Evolutionary conservation across 2,329 filamentous ascomycete species (phyloP).

Genomic region (Zymoseptoria pseudotritici): DNA sequence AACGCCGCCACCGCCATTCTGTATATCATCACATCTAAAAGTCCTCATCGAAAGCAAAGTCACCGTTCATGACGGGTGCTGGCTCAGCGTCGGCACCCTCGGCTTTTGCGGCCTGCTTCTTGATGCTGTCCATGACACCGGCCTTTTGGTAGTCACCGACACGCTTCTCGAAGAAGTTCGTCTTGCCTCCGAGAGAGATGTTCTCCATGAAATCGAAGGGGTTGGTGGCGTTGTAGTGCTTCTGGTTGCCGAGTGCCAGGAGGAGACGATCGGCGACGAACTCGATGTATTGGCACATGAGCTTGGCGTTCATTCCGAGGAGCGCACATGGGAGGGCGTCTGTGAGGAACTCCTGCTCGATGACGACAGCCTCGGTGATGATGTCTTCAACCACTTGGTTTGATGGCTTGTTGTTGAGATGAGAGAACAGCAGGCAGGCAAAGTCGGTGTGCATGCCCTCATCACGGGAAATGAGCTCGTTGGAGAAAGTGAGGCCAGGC

Average conservation of each 20-base stretch:
- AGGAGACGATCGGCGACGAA: conserved; percentile 96
- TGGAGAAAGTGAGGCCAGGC: conserved; percentile 97
- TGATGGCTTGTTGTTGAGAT: conserved; percentile 83
- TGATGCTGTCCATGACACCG: conserved; percentile 89
- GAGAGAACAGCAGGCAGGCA: conserved; percentile 94
- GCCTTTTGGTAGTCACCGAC: conserved; percentile 99
- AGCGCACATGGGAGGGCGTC: conserved; percentile 89
- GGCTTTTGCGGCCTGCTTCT: conserved; percentile 37
- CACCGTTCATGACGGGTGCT: conserved; percentile 51
- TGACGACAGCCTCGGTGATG: conserved; percentile 86
- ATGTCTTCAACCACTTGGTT: conserved; percentile 75
- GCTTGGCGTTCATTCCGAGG: conserved; percentile 90
- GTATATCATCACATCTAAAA: conserved; percentile 57
- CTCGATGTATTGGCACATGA: conserved; percentile 99
- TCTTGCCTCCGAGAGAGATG: conserved; percentile 97
- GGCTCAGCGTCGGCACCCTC: conserved; percentile 35
- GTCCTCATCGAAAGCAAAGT: conserved; percentile 93
- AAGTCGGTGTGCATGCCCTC: conserved; percentile 99
- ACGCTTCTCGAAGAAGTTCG: conserved; percentile 99
- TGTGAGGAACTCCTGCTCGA: conserved; percentile 96
- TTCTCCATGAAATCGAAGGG: conserved; percentile 99
- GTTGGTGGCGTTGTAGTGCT: conserved; percentile 87
- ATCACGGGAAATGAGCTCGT: conserved; percentile 98
- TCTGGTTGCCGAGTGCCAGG: conserved; percentile 85
- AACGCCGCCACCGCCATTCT: background rate